Conservation (phyloP, 768 basidiomycete genomes). For the Boletus tylopilopsis region DNA sequence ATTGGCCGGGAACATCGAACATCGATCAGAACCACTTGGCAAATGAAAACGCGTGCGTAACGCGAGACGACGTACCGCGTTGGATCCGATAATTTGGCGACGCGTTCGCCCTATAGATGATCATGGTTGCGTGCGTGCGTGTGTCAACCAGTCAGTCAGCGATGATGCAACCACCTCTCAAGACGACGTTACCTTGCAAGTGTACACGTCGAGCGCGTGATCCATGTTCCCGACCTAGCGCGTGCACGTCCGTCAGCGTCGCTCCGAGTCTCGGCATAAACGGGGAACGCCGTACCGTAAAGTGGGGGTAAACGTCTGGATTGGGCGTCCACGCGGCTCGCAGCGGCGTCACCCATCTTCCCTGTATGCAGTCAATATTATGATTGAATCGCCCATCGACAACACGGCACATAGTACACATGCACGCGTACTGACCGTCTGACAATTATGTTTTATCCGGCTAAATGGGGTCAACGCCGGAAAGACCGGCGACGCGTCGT, state of each 20-base stretch:
- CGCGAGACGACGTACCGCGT: conserved; percentile 39
- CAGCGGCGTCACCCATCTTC: conserved; percentile 76
- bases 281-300: conserved; percentile 53
- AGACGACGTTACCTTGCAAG: conserved; percentile 53
- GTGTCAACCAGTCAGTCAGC: no score
- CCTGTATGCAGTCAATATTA: no score
- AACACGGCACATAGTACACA: neutral
- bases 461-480: conserved; percentile 61
- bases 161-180: neutral
- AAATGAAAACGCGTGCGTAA: no score
- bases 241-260: no score
- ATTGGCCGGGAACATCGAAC: neutral
- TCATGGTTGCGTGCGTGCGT: no score
- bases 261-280: no score
- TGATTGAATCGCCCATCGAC: neutral
- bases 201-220: conserved; percentile 70
- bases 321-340: conserved; percentile 78
- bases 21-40: no score
- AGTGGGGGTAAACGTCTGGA: conserved; percentile 78
- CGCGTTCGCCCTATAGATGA: conserved; percentile 72
- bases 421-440: conserved; percentile 53
- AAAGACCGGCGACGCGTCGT: conserved; percentile 48
- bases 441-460: conserved; percentile 69
- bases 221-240: conserved; percentile 73
- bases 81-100: conserved; percentile 59